Base-by-base conservation (phyloP, 441 rosid species). In the Gossypium davidsonii region DNA sequence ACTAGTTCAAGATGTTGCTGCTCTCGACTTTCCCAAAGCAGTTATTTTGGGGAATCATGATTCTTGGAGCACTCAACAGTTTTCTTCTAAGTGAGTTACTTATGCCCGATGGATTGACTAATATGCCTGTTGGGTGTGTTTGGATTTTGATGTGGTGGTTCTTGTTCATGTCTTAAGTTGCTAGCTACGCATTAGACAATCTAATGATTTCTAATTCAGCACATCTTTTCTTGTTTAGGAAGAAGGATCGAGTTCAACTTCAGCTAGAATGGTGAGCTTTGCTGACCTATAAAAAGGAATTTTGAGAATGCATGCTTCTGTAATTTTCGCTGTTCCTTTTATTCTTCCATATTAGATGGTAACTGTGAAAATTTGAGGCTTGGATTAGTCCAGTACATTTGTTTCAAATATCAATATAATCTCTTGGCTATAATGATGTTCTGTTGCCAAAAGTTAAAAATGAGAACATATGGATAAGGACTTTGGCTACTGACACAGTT, bases 11-110 rank as follows among this genome's bases (percentile, higher is more conserved):
- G 87, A 86, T 56, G 83, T 91, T 68, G 90, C 93, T 0, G 81
- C 79, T 67, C 88, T 91, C 67, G 53, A 85, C 58, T 84, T 90
- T 80, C 83, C 91, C 28, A 91, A 94, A 84, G 95, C 93, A 73
- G 90, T 85, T 69, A 89, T 91, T 70, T 80, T 90, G 84, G 96
- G 97, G 31, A 94, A 94, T 80, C 98, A 94, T 79, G 98, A 94
- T 82, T 81, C 93, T 66, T 90, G 97, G 98, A 65, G 44, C 77
- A 90, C 97, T n/a, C 85, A 76, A 14, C 66, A 85, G 62, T 89
- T 90, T 31, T 80, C 85, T 8, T 74, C 78, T 76, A 85, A 79
- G 96, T 91, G 74, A 85, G 89, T 83, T 78, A 65, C 56, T n/a
- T 28, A 18, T 71, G 26, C 46, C 51, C 57, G 42, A 21, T 53